Base-by-base conservation (phyloP, 768 basidiomycete species). In the Antrodiella citrinella region DNA sequence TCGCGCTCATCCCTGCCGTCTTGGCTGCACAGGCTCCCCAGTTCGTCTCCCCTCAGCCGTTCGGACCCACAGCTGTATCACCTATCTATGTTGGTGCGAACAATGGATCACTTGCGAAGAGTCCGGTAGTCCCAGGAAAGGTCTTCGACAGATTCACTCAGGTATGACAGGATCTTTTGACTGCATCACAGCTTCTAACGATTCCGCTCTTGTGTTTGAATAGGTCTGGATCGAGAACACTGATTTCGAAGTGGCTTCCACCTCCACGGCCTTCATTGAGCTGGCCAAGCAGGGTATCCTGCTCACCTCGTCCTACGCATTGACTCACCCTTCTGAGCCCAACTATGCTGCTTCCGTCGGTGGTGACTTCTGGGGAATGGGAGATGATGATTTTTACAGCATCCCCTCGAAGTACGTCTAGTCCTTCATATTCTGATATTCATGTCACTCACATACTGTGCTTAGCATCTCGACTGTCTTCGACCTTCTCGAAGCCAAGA, bases 211-310 rank as follows among this genome's bases (percentile, higher is more conserved):
- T 38, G 10, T 38, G 35, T 30, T 3, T 42, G n/a, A n/a, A 25
- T 60, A 74, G 56, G 78, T 83, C 50, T 82, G 77, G 77, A 66
- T 84, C 30, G 82, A 83, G 60, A 84, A 82, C 62, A 81, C 77
- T 13, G 73, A 82, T 56, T 84, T 54, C 51, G 49, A 55, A 15
- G 57, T 56, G 24, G 60, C 59, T 7, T 56, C 57, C n/a, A 55
- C 55, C 18, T 57, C 59, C 18, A 21, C 64, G 12, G 54, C 53
- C 18, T 72, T 72, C 60, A 52, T 60, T 45, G 44, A 63, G 43
- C 62, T 84, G 50, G 71, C 73, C 13, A 54, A 68, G 44, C 67
- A 81, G 58, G 81, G 82, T 4, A 66, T 84, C 50, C 54, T 69
- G 4, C 59, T 66, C 24, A 51, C 54, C 40, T 72, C 70, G 45